Percentiles rank a stretch among this genome's conserved stretches.
Evolutionary conservation across 805 yeast genomes (phyloP).

Genomic region (Saccharomycopsis fermentans): DNA sequence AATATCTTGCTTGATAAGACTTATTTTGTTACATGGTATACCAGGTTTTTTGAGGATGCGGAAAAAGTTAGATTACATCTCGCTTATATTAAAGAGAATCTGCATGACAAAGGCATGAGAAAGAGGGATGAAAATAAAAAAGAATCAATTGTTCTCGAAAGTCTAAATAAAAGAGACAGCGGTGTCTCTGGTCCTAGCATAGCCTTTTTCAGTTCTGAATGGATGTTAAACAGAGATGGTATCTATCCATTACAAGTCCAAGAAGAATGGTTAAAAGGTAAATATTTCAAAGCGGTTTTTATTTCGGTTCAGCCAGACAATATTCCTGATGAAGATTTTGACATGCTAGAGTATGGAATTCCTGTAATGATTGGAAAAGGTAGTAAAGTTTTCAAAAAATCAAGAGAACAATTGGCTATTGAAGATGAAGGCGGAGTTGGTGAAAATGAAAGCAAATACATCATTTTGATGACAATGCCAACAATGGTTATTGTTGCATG

Average conservation of each 20-base stretch:
- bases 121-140: constrained; percentile 24
- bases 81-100: constrained; percentile 49
- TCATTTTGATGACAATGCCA: constrained; percentile 55
- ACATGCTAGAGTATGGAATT: constrained; percentile 42
- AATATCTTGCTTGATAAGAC: constrained; percentile 49
- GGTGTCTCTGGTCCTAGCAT: constrained; percentile 24
- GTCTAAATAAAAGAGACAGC: background rate
- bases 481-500: constrained; percentile 51
- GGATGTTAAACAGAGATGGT: constrained; percentile 58
- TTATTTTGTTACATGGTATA: constrained; percentile 76
- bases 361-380: constrained; percentile 34
- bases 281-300: constrained; percentile 44
- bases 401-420: constrained; percentile 33
- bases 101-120: constrained; percentile 46
- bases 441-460: constrained; percentile 44
- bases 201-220: constrained; percentile 61
- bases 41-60: constrained; percentile 52
- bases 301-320: constrained; percentile 67
- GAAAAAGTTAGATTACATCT: constrained; percentile 57
- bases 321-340: constrained; percentile 56
- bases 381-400: constrained; percentile 31
- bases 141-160: constrained; percentile 22
- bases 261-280: constrained; percentile 54
- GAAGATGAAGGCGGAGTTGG: constrained; percentile 37
- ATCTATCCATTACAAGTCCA: constrained; percentile 49